These are phyloP conservation scores for Tolypocladium tropicale DNA, from an alignment of 2,329 filamentous ascomycete species.

Conservation along the genomic window DNA sequence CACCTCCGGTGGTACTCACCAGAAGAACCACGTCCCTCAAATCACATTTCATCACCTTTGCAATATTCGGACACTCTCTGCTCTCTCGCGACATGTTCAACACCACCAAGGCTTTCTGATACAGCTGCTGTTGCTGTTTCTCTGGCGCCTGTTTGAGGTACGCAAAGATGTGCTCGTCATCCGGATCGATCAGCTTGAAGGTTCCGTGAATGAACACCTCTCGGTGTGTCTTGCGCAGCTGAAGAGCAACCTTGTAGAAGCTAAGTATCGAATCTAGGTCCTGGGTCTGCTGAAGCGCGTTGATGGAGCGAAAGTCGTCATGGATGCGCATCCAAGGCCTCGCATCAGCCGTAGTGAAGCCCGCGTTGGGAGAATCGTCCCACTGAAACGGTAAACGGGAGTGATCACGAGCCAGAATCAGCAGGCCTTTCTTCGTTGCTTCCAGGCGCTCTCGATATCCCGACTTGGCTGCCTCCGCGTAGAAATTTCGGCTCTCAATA, in stretches of 20 bases:
- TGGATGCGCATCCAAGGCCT: conserved; percentile 61
- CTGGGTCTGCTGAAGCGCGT: conserved; percentile 37
- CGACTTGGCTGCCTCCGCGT: conserved; percentile 29
- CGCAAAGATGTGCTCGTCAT: conserved; percentile 44
- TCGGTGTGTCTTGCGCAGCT: conserved; percentile 40
- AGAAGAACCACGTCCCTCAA: background rate
- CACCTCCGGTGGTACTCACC: background rate
- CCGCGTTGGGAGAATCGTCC: conserved; percentile 45
- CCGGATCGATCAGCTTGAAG: conserved; percentile 42
- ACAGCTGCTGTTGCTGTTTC: background rate
- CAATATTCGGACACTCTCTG: background rate
- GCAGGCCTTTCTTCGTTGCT: conserved; percentile 40
- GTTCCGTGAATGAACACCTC: conserved; percentile 53
- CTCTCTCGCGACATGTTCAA: background rate
- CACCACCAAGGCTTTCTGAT: background rate
- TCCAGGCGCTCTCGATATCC: conserved; percentile 24
- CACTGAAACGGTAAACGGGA: conserved; percentile 58
- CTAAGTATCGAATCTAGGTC: conserved; percentile 41
- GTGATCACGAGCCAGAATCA: conserved; percentile 52
- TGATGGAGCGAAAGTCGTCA: conserved; percentile 44
- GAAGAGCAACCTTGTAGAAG: conserved; percentile 48
- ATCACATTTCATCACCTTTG: background rate
- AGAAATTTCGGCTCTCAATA: conserved; percentile 43
- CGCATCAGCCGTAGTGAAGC: conserved; percentile 38
- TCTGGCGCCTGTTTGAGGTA: conserved; percentile 31